Conservation (phyloP, 2,329 filamentous ascomycete species). For the Chaetomiaceae sp. region DNA sequence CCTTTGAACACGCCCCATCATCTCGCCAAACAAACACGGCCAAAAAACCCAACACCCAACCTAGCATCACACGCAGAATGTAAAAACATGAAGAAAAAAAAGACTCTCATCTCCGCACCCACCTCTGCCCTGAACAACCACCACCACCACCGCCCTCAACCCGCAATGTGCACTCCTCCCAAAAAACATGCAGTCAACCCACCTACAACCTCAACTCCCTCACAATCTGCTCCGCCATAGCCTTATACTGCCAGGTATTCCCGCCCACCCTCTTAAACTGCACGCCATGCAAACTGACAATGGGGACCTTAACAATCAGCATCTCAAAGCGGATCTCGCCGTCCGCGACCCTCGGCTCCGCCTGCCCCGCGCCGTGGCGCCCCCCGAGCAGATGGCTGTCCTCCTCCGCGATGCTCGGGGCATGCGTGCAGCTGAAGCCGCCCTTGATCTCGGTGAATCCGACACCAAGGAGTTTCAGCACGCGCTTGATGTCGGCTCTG, state of each 20-base stretch:
- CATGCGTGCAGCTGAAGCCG: slow-evolving; percentile 84
- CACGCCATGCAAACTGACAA: slow-evolving; percentile 88
- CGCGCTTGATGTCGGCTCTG: slow-evolving; percentile 82
- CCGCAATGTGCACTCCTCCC: too few relatives aligned
- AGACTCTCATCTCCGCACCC: neutral
- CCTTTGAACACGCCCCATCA: neutral
- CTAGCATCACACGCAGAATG: neutral
- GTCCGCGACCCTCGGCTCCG: slow-evolving; percentile 39
- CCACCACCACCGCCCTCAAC: neutral
- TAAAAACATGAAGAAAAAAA: neutral
- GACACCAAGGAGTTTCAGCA: slow-evolving; percentile 82
- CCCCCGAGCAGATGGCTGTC: neutral
- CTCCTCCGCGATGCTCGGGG: slow-evolving; percentile 71
- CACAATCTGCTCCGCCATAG: slow-evolving; percentile 94
- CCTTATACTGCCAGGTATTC: slow-evolving; percentile 98
- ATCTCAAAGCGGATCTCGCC: slow-evolving; percentile 97
- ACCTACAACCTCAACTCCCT: slow-evolving; percentile 74
- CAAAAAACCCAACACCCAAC: slow-evolving; percentile 1
- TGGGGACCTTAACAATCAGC: slow-evolving; percentile 92
- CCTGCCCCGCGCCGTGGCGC: neutral
- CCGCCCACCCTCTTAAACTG: slow-evolving; percentile 97
- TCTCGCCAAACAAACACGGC: neutral
- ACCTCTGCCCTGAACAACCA: neutral
- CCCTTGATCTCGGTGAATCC: slow-evolving; percentile 89
- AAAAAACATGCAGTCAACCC: too few relatives aligned